Conservation (phyloP, 2,329 filamentous ascomycete species). For the Chrysoporthe puriensis region DNA sequence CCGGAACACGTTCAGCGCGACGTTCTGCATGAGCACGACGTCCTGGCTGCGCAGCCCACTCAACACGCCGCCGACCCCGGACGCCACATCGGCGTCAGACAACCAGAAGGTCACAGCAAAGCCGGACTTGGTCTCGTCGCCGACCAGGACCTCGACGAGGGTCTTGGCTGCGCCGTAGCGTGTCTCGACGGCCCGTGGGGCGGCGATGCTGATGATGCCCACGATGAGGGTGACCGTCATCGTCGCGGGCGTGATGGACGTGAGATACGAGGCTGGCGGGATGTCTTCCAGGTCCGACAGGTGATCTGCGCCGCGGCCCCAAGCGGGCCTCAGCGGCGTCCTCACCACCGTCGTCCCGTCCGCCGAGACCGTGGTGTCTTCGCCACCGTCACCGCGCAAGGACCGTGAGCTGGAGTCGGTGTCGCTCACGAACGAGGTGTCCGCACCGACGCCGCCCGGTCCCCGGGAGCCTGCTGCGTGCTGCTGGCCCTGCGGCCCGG, state of each 20-base stretch:
- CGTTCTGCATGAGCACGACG: constrained; percentile 77
- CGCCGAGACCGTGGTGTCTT: constrained; percentile 35
- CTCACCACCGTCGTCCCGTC: constrained; percentile 30
- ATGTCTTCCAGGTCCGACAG: constrained; percentile 71
- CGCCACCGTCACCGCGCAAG: not conserved
- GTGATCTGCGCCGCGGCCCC: constrained; percentile 40
- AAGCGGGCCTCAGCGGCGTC: constrained; percentile 28
- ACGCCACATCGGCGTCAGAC: constrained; percentile 39
- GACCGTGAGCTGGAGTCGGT: constrained; percentile 21
- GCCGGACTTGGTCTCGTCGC: constrained; percentile 80
- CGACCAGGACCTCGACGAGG: constrained; percentile 77
- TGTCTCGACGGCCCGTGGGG: constrained; percentile 70
- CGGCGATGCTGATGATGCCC: constrained; percentile 73
- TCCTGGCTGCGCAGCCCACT: constrained; percentile 68
- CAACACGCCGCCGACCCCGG: constrained; percentile 39
- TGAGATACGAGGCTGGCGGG: constrained; percentile 68
- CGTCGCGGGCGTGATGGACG: constrained; percentile 74
- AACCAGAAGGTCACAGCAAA: constrained; percentile 90
- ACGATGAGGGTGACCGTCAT: constrained; percentile 83
- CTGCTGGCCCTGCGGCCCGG: constrained; percentile 33
- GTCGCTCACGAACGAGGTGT: constrained; percentile 45
- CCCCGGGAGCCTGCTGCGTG: constrained; percentile 13
- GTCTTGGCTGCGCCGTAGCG: constrained; percentile 64
- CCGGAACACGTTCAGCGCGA: constrained; percentile 76
- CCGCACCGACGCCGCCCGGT: constrained; percentile 29